Evolutionary conservation across 2,329 filamentous ascomycete species (phyloP).

Genomic region (Zymoseptoria ardabiliae): DNA sequence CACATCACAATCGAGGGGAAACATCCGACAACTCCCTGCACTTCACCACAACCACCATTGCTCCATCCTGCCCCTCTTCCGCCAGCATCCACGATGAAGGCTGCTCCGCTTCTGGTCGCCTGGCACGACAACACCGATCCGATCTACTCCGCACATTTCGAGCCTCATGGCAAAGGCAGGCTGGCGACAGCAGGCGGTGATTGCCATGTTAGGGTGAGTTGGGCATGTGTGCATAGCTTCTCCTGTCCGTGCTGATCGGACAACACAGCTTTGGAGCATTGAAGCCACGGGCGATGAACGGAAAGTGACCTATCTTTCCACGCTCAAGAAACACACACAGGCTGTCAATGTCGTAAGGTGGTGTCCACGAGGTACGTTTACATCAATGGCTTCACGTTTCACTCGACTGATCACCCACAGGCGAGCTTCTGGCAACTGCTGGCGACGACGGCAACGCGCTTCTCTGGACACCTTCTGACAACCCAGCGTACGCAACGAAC

Average conservation of each 20-base stretch:
- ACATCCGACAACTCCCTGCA: neutral
- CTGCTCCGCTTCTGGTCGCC: conserved; percentile 89
- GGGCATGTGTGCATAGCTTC: neutral
- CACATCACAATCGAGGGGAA: neutral
- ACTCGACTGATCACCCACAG: conserved; percentile 39
- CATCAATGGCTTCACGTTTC: neutral
- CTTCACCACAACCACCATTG: neutral
- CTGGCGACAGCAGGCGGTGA: conserved; percentile 92
- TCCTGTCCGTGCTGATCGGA: neutral
- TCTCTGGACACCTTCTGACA: conserved; percentile 86
- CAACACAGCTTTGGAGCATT: conserved; percentile 74
- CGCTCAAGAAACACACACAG: conserved; percentile 87
- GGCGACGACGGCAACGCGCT: conserved; percentile 97
- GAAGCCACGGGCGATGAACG: conserved; percentile 77
- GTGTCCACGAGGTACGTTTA: conserved; percentile 71
- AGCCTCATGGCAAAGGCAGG: conserved; percentile 82
- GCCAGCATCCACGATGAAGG: conserved; percentile 62
- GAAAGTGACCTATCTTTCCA: conserved; percentile 85
- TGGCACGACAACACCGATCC: conserved; percentile 98
- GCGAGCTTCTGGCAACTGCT: conserved; percentile 86
- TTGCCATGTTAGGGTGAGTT: conserved; percentile 78
- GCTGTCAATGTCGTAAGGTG: conserved; percentile 97
- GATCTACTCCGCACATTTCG: conserved; percentile 96
- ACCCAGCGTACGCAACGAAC: conserved; percentile 50
- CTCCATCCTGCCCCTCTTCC: neutral